Evolutionary conservation across 2,329 filamentous ascomycete genomes (phyloP).

Genomic region (Sphaerulina musiva): DNA sequence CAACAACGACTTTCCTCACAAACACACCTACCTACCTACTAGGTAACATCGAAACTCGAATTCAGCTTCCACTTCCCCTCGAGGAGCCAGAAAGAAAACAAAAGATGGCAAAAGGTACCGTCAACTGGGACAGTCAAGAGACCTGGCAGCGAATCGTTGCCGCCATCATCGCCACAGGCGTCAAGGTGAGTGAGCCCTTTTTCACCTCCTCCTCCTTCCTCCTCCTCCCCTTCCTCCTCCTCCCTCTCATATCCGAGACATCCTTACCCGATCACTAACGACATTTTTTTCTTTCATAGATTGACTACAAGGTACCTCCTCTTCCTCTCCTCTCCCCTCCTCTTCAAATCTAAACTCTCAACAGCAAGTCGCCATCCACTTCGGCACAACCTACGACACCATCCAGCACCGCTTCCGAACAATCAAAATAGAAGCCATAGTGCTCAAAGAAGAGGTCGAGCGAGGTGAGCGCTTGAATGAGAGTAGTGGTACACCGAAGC

Average conservation of each 20-base stretch:
- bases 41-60: not conserved
- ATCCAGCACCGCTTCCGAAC: conserved; percentile 44
- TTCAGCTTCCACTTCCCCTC: not conserved
- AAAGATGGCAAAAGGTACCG: conserved; percentile 4
- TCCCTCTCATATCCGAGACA: not conserved
- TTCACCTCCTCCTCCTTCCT: not conserved
- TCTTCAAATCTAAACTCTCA: not conserved
- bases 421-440: conserved; percentile 38
- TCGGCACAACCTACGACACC: conserved; percentile 34
- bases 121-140: conserved; percentile 36
- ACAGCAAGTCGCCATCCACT: conserved; percentile 39
- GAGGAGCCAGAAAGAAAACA: too few relatives aligned
- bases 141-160: conserved; percentile 38
- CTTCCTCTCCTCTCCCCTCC: too few relatives aligned
- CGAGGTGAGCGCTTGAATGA: conserved; percentile 20
- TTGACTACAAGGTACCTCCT: conserved; percentile 34
- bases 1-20: not conserved
- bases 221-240: conserved; percentile 12
- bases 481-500: conserved; percentile 19
- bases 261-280: not conserved
- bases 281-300: conserved; percentile 29
- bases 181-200: conserved; percentile 26
- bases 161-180: conserved; percentile 35
- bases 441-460: conserved; percentile 26
- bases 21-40: not conserved